Evolutionary conservation across 1,139 yeast species (phyloP).

Genomic region (Sugiyamaella japonica): DNA sequence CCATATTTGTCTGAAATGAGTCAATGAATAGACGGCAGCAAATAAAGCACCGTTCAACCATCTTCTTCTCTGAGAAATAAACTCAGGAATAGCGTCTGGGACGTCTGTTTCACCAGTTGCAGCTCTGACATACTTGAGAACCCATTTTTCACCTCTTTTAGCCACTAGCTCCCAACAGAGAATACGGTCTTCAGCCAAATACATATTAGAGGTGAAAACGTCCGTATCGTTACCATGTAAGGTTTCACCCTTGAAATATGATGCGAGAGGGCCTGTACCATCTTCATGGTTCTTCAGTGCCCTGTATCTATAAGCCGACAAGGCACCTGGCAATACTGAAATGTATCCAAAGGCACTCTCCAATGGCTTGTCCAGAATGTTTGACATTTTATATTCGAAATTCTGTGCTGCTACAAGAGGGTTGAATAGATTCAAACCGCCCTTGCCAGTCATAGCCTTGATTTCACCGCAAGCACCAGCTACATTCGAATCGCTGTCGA

Average conservation of each 20-base stretch:
- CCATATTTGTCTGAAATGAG: conserved; percentile 82
- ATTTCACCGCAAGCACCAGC: conserved; percentile 99
- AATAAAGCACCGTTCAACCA: conserved; percentile 98
- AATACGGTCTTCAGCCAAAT: conserved; percentile 95
- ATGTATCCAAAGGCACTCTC: conserved; percentile 94
- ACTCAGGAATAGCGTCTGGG: conserved; percentile 87
- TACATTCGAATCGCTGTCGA: conserved; percentile 90
- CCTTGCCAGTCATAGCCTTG: conserved; percentile 88
- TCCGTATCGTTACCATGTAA: conserved; percentile 60
- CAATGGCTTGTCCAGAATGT: conserved; percentile 90
- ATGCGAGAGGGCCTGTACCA: conserved; percentile 87
- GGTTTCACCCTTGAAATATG: conserved; percentile 89
- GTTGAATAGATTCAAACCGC: conserved; percentile 73
- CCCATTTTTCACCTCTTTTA: conserved; percentile 84
- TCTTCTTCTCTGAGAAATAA: conserved; percentile 91
- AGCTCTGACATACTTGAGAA: conserved; percentile 84
- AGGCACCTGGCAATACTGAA: conserved; percentile 92
- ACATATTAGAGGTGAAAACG: conserved; percentile 95
- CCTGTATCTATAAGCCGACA: conserved; percentile 88
- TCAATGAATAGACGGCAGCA: conserved; percentile 87
- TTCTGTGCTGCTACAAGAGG: conserved; percentile 96
- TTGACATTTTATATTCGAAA: conserved; percentile 95
- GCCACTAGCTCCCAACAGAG: conserved; percentile 97
- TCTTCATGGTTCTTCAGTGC: conserved; percentile 83
- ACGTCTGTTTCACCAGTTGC: conserved; percentile 98